Evolutionary conservation across 225 moss, liverwort and hornwort genomes (phyloP).

Genomic region (Antitrichia curtipendula): DNA sequence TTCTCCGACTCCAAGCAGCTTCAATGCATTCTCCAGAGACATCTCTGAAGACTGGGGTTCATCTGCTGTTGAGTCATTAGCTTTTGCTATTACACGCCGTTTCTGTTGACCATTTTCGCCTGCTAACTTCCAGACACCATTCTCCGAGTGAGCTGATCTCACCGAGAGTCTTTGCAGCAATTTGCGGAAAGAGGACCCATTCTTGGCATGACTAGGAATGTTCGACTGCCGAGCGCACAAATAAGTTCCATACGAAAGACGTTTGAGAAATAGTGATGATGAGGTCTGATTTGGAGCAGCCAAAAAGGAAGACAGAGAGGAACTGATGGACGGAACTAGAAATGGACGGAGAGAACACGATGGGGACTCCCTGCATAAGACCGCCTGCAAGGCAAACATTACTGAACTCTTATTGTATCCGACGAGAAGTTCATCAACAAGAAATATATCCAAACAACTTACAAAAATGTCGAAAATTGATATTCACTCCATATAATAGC

Average conservation of each 20-base stretch:
- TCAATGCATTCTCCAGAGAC: constrained; percentile 74
- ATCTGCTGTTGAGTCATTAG: constrained; percentile 59
- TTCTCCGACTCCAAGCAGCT: constrained; percentile 75
- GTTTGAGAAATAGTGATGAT: neutral
- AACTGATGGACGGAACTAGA: neutral
- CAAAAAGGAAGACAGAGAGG: constrained; percentile 8
- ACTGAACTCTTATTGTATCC: neutral
- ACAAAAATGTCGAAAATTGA: neutral
- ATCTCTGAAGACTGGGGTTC: constrained; percentile 82
- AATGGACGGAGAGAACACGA: neutral
- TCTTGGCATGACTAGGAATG: neutral
- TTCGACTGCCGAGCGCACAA: constrained; percentile 3
- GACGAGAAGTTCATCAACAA: neutral
- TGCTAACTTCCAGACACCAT: constrained; percentile 1
- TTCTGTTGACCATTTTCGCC: constrained; percentile 7
- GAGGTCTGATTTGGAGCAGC: neutral
- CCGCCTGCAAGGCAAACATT: constrained; percentile 4
- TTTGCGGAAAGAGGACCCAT: neutral
- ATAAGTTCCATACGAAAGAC: constrained; percentile 6
- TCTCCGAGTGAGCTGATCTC: constrained; percentile 14
- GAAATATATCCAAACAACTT: neutral
- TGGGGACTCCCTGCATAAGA: neutral
- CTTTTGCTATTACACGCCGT: constrained; percentile 64
- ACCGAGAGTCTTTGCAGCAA: neutral
- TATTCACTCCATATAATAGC: neutral